phyloP scores from a whole-genome alignment of 2,329 filamentous ascomycete genomes.

The Penicillium hordei region DNA sequence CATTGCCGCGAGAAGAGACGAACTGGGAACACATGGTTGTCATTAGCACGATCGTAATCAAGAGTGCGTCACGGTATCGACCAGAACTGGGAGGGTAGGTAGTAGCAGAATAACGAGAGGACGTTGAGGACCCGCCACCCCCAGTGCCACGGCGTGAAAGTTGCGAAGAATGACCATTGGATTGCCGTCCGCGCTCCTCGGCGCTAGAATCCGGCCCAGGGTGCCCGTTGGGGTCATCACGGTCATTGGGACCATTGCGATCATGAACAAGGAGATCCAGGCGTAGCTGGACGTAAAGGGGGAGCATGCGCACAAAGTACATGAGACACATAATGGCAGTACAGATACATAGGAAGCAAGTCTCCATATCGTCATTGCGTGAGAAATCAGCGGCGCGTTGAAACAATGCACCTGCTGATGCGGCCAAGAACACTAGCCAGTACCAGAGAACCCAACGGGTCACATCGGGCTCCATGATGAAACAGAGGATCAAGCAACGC shows the following conservation, averaged over 20 bases:
- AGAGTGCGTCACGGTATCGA: neutral
- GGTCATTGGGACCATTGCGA: neutral
- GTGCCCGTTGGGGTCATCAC: neutral
- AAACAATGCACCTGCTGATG: neutral
- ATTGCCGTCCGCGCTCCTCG: neutral
- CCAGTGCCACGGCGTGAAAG: neutral
- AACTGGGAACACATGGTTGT: conserved; percentile 61
- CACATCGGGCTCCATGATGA: neutral
- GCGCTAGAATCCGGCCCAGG: neutral
- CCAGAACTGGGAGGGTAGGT: no score
- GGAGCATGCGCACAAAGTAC: neutral
- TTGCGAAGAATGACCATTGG: fast-evolving
- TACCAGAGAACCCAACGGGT: no score
- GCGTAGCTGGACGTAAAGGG: neutral
- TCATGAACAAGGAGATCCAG: neutral
- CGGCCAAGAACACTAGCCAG: neutral
- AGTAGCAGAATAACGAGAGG: neutral
- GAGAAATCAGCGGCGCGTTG: neutral
- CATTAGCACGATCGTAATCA: conserved; percentile 4
- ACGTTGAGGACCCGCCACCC: neutral
- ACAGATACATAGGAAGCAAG: neutral
- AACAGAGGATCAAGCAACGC: neutral
- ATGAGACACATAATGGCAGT: neutral
- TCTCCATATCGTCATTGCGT: fast-evolving
- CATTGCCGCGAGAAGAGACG: conserved; percentile 94